These are phyloP conservation scores for Imleria badia DNA, from an alignment of 768 basidiomycete genomes.

Conservation along the genomic window DNA sequence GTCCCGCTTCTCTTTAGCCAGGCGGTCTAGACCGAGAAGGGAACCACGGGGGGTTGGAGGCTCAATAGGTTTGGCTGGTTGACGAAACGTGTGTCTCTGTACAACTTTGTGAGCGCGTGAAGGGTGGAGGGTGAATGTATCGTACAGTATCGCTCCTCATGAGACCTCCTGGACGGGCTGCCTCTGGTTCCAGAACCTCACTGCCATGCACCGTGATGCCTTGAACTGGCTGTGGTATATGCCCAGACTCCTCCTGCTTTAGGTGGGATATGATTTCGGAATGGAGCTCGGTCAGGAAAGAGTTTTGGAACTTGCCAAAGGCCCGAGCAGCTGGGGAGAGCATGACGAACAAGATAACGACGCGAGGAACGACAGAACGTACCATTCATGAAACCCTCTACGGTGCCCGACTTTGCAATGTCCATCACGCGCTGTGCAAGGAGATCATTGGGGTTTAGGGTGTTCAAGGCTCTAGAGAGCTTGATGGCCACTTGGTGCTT, in stretches of 20 bases:
- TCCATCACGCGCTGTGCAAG: background rate
- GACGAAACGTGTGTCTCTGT: constrained; percentile 79
- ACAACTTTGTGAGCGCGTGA: constrained; percentile 1
- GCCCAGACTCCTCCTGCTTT: constrained; percentile 53
- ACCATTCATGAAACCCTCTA: background rate
- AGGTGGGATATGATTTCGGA: constrained; percentile 73
- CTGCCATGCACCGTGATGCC: constrained; percentile 78
- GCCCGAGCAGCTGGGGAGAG: constrained; percentile 50
- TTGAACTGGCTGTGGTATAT: constrained; percentile 51
- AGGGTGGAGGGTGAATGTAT: background rate
- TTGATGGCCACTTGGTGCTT: background rate
- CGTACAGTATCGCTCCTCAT: constrained; percentile 63
- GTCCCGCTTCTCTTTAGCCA: constrained; percentile 86
- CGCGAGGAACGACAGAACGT: background rate
- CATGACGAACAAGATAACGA: background rate
- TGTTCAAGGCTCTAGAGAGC: background rate
- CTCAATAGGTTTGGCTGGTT: constrained; percentile 69
- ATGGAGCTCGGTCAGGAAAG: constrained; percentile 76
- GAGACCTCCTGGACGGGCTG: constrained; percentile 74
- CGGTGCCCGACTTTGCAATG: background rate
- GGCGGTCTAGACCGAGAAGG: constrained; percentile 79
- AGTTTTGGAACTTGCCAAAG: constrained; percentile 85
- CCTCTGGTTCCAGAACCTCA: constrained; percentile 83
- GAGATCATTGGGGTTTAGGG: background rate
- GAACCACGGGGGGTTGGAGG: constrained; percentile 80